A percentile compares a stretch with the other conserved stretches of the same genome.
Conservation (phyloP, 345 rosid species). For the Reutealis trisperma region DNA sequence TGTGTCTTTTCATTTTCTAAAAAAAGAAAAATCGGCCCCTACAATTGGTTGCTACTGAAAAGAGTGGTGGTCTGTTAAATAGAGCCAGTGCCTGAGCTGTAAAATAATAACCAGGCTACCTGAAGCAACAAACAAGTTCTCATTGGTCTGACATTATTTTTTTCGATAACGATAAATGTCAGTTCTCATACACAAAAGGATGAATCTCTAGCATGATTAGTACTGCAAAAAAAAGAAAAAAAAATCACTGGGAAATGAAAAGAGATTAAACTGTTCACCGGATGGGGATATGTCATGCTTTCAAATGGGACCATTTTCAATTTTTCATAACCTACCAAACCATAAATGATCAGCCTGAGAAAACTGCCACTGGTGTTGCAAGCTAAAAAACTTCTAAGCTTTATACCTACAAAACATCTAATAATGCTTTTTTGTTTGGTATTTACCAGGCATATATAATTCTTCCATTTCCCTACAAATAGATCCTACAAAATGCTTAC, state of each 20-base stretch:
- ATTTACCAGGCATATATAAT: not conserved
- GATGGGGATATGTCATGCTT: conserved; percentile 12
- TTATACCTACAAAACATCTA: not conserved
- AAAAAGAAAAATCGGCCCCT: not conserved
- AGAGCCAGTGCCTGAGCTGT: not conserved
- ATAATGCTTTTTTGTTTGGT: conserved; percentile 1
- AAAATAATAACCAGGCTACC: not conserved
- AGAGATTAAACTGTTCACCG: not conserved
- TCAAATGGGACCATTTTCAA: not conserved
- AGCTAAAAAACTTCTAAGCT: not conserved
- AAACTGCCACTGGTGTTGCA: not conserved
- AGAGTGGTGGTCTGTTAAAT: not conserved
- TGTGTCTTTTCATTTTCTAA: not conserved
- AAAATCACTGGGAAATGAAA: not conserved
- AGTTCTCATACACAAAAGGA: conserved; percentile 6
- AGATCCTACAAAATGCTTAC: conserved; percentile 3
- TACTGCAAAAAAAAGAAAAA: not conserved
- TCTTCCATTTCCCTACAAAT: not conserved
- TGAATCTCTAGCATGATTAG: conserved; percentile 1
- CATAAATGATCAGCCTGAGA: not conserved
- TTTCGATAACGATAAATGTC: conserved; percentile 7
- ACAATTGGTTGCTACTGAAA: not conserved
- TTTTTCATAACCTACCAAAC: not conserved
- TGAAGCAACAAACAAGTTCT: not conserved
- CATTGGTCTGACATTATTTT: not conserved